Conservation (phyloP, 306 rosid genomes). For the Datisca glomerata region DNA sequence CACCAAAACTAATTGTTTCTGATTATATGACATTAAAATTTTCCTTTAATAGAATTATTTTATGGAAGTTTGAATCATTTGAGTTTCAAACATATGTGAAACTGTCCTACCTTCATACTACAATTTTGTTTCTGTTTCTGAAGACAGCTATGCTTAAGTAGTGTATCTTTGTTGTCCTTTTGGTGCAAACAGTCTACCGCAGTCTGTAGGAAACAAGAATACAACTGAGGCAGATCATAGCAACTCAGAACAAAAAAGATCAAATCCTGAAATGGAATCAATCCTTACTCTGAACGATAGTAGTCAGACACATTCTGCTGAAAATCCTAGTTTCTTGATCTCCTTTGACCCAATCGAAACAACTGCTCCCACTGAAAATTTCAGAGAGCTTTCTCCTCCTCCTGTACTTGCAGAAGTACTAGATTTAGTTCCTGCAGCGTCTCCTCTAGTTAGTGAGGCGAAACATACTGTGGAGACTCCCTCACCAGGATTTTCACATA, state of each 20-base stretch:
- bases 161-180: slow-evolving; percentile 12
- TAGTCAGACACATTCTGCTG: slow-evolving; percentile 18
- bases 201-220: slow-evolving; percentile 29
- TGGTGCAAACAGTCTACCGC: slow-evolving; percentile 41
- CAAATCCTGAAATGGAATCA: slow-evolving; percentile 22
- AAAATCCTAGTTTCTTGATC: slow-evolving; percentile 59
- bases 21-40: too few species aligned
- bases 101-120: too few species aligned
- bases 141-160: slow-evolving; percentile 3
- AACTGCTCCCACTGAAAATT: slow-evolving; percentile 37
- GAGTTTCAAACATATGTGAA: too few species aligned
- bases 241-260: slow-evolving; percentile 20
- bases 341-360: slow-evolving; percentile 56
- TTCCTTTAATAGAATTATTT: too few species aligned
- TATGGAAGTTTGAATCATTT: too few species aligned
- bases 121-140: slow-evolving; percentile 8
- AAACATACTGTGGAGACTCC: slow-evolving; percentile 33
- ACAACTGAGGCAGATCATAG: slow-evolving; percentile 21
- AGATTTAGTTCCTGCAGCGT: slow-evolving; percentile 63
- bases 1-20: too few species aligned
- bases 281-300: slow-evolving; percentile 26
- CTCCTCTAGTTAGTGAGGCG: slow-evolving; percentile 38
- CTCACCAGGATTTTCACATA: slow-evolving; percentile 32
- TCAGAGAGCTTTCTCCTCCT: slow-evolving; percentile 90
- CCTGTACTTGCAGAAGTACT: slow-evolving; percentile 92